A percentile compares a stretch with the other conserved stretches of the same genome.
Conservation (phyloP, 225 moss, liverwort and hornwort genomes). For the Sphagnum tenellum region DNA sequence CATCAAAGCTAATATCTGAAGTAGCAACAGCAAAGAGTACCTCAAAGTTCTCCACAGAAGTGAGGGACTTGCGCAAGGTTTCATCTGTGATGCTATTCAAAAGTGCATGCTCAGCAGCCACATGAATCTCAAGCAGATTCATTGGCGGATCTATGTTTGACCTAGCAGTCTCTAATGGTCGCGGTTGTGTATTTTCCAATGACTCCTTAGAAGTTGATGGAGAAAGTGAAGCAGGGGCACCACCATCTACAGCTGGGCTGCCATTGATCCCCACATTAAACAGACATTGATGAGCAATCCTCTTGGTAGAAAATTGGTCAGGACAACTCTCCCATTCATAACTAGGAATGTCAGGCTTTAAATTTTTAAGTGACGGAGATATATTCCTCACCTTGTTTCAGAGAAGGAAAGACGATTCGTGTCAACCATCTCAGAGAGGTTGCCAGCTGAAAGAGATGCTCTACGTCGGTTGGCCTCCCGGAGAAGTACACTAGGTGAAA, state of each 20-base stretch:
- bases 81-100: constrained; percentile 62
- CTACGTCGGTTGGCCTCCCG: constrained; percentile 90
- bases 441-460: constrained; percentile 81
- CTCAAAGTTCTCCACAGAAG: constrained; percentile 82
- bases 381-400: constrained; percentile 26
- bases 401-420: constrained; percentile 16
- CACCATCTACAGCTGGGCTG: constrained; percentile 56
- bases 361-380: background rate
- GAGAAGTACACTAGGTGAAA: constrained; percentile 80
- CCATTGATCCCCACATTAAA: constrained; percentile 38
- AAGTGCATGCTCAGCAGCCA: constrained; percentile 93
- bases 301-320: too few relatives aligned
- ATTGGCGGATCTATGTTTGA: constrained; percentile 68
- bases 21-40: constrained; percentile 14
- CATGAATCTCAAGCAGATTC: constrained; percentile 90
- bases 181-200: constrained; percentile 17
- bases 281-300: too few relatives aligned
- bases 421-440: constrained; percentile 58
- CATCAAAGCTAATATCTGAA: too few relatives aligned
- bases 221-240: constrained; percentile 21
- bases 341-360: too few relatives aligned
- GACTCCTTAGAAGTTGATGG: constrained; percentile 23
- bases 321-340: too few relatives aligned
- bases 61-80: constrained; percentile 61
- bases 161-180: constrained; percentile 14